Conservation (phyloP, 495 filamentous ascomycete species). For the Aspergillus baeticus region DNA sequence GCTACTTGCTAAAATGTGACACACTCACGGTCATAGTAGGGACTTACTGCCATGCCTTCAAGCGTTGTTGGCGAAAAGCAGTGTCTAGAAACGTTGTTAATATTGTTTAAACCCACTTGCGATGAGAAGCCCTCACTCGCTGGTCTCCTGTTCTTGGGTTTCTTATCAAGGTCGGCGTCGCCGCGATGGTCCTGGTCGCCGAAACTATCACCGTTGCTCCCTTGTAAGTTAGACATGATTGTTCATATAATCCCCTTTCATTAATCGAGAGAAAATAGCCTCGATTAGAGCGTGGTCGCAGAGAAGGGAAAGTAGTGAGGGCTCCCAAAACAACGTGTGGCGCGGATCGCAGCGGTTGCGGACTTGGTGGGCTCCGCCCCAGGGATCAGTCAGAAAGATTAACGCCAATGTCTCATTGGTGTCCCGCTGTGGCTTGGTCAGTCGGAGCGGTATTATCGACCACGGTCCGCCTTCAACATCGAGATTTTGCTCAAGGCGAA, state of each 20-base stretch:
- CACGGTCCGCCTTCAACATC: no score
- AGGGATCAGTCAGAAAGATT: not conserved
- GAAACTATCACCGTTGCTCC: conserved; percentile 44
- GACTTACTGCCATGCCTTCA: conserved; percentile 92
- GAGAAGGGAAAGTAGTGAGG: not conserved
- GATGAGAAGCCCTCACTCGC: conserved; percentile 59
- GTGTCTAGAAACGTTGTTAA: conserved; percentile 58
- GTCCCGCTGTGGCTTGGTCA: not conserved
- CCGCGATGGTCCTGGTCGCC: conserved; percentile 46
- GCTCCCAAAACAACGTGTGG: not conserved
- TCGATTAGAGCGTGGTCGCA: not conserved
- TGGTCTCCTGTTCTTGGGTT: conserved; percentile 81
- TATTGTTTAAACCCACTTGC: conserved; percentile 6
- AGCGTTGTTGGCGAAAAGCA: conserved; percentile 84
- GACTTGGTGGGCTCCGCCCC: conserved; percentile 16
- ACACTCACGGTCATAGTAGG: not conserved
- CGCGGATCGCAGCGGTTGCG: conserved; percentile 4
- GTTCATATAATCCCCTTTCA: conserved; percentile 1
- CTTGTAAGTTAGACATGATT: conserved; percentile 50
- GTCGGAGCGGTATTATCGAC: no score
- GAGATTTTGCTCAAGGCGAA: no score
- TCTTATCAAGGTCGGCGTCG: conserved; percentile 58
- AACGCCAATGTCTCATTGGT: not conserved
- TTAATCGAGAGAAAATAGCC: not conserved
- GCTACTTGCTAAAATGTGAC: not conserved